Conservation (phyloP, 352 stramenopile genomes). For the Plasmopara halstedii region DNA sequence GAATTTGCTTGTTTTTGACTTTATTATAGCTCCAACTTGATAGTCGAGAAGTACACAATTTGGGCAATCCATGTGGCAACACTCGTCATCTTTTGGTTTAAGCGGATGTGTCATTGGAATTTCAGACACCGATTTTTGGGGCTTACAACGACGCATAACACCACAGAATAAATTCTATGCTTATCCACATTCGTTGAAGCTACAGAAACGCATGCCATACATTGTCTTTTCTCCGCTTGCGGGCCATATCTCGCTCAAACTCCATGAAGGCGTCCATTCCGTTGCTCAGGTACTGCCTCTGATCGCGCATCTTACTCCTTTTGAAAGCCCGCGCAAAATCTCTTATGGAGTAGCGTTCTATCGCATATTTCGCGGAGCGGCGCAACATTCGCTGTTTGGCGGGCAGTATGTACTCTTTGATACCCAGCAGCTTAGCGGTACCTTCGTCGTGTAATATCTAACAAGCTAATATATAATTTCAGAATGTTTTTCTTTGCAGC, state of each 20-base stretch:
- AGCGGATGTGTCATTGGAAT: slow-evolving; percentile 41
- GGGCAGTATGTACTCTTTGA: no score
- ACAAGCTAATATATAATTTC: no score
- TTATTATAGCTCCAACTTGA: slow-evolving; percentile 31
- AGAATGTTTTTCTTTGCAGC: no score
- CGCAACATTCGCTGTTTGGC: no score
- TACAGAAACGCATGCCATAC: slow-evolving; percentile 11
- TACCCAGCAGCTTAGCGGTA: no score
- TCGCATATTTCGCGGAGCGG: no score
- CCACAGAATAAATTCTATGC: background rate
- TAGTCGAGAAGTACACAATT: slow-evolving; percentile 85
- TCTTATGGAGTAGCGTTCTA: background rate
- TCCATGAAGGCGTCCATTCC: slow-evolving; percentile 82
- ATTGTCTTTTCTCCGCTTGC: slow-evolving; percentile 43
- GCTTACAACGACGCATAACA: slow-evolving; percentile 6
- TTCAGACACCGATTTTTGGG: slow-evolving; percentile 10
- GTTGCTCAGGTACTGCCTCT: slow-evolving; percentile 19
- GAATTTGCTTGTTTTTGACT: background rate
- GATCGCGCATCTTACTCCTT: slow-evolving; percentile 1
- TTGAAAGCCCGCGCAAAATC: background rate
- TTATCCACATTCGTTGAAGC: background rate
- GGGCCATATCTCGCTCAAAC: slow-evolving; percentile 76
- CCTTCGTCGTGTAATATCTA: no score
- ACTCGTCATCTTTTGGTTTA: slow-evolving; percentile 73
- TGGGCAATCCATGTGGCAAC: slow-evolving; percentile 76